These are phyloP conservation scores for Trametes punicea DNA, from an alignment of 768 basidiomycete genomes.

Conservation along the genomic window DNA sequence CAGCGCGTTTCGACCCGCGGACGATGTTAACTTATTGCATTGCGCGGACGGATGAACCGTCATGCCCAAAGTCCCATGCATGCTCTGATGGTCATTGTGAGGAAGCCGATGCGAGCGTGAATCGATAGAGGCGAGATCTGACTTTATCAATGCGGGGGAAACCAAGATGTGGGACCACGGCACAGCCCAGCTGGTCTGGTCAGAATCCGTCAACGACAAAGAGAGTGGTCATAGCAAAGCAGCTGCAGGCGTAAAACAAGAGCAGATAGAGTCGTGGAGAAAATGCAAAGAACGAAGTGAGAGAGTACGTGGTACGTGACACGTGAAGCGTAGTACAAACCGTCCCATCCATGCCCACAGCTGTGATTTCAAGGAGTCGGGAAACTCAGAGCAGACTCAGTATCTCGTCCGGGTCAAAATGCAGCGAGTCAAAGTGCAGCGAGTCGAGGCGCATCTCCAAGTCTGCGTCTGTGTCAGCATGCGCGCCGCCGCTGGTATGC, in stretches of 20 bases:
- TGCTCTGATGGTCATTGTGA: too few relatives aligned
- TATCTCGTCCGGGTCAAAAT: slow-evolving; percentile 63
- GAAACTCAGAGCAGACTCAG: slow-evolving; percentile 1
- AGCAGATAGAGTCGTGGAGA: slow-evolving; percentile 8
- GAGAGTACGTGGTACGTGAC: neutral
- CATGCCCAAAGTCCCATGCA: too few relatives aligned
- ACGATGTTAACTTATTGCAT: neutral
- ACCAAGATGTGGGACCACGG: neutral
- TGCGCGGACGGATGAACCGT: too few relatives aligned
- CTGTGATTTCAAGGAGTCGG: neutral
- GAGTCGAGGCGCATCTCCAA: slow-evolving; percentile 71
- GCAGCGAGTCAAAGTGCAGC: slow-evolving; percentile 67
- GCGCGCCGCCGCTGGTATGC: neutral
- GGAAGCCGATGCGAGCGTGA: too few relatives aligned
- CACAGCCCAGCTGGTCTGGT: slow-evolving; percentile 6
- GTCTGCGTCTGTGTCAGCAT: slow-evolving; percentile 36
- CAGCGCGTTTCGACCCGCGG: too few relatives aligned
- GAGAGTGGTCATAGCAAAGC: neutral
- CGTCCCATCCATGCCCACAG: neutral
- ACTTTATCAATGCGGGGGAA: neutral
- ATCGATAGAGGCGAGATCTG: too few relatives aligned
- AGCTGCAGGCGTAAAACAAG: neutral
- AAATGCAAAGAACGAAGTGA: neutral
- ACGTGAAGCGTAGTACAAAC: neutral
- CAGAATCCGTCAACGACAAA: too few relatives aligned